These are phyloP conservation scores for Suillus clintonianus DNA, from an alignment of 768 basidiomycete species.

Conservation along the genomic window DNA sequence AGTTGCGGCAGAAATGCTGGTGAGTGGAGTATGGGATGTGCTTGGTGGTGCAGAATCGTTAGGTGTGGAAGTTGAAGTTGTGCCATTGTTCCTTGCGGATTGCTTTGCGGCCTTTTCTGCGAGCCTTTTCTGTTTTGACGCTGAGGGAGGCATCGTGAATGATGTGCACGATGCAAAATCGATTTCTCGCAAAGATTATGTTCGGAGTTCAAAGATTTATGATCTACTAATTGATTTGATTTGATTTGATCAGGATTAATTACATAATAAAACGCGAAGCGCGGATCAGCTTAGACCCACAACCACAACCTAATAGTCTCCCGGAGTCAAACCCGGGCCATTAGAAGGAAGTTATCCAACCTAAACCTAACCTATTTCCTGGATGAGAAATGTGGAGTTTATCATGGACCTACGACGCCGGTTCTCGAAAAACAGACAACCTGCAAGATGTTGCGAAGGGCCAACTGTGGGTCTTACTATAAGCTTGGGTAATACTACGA, in stretches of 20 bases:
- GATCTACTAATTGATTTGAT: not conserved
- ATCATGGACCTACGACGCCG: no score
- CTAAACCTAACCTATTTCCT: no score
- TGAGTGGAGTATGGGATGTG: slow-evolving; percentile 75
- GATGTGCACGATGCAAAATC: slow-evolving; percentile 22
- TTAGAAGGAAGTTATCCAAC: no score
- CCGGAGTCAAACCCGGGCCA: no score
- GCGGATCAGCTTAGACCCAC: no score
- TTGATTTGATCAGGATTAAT: slow-evolving; percentile 3
- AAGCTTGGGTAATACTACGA: slow-evolving; percentile 16
- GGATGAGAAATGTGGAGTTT: no score
- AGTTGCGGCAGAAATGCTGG: slow-evolving; percentile 75
- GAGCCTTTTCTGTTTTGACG: slow-evolving; percentile 90
- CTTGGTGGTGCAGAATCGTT: slow-evolving; percentile 67
- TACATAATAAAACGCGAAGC: not conserved
- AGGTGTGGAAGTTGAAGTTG: slow-evolving; percentile 58
- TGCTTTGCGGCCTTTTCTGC: slow-evolving; percentile 92
- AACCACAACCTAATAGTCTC: no score
- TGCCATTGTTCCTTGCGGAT: slow-evolving; percentile 52
- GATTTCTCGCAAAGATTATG: slow-evolving; percentile 21
- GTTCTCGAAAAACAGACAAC: slow-evolving; percentile 45
- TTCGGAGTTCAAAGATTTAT: slow-evolving; percentile 25
- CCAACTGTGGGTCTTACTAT: slow-evolving; percentile 21
- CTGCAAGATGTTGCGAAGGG: slow-evolving; percentile 22
- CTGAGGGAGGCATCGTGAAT: slow-evolving; percentile 67